A percentile compares a stretch with the other conserved stretches of the same genome.
These are phyloP conservation scores for Hansenula lynferdii DNA, from an alignment of 1,139 yeast species.

Conservation along the genomic window DNA sequence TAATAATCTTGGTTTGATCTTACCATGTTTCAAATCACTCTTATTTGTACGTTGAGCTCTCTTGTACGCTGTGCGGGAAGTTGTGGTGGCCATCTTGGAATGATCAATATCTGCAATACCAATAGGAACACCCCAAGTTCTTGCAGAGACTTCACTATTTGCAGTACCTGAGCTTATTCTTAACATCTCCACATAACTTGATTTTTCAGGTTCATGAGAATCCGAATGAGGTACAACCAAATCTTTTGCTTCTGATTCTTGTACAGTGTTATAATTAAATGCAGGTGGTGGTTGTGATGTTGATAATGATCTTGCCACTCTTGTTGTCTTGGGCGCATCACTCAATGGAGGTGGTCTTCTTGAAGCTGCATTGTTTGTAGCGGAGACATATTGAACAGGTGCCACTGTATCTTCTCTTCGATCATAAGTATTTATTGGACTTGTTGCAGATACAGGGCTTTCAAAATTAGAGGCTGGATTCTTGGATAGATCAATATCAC, in stretches of 20 bases:
- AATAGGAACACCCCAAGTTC: constrained; percentile 59
- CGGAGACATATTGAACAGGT: constrained; percentile 33
- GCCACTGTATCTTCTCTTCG: constrained; percentile 50
- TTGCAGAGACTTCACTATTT: constrained; percentile 50
- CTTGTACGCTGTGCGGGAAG: constrained; percentile 10
- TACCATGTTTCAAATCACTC: constrained; percentile 69
- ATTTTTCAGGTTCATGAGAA: constrained; percentile 44
- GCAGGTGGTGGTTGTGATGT: constrained; percentile 8
- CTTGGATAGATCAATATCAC: constrained; percentile 1
- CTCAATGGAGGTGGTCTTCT: constrained; percentile 33
- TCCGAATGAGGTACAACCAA: neutral
- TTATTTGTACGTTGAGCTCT: constrained; percentile 15
- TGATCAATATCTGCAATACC: constrained; percentile 49
- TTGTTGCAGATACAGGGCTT: neutral
- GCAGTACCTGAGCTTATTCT: constrained; percentile 44
- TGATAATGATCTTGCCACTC: constrained; percentile 30
- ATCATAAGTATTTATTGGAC: constrained; percentile 23
- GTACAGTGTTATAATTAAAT: constrained; percentile 12
- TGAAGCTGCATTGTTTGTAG: constrained; percentile 1
- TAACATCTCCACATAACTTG: constrained; percentile 48
- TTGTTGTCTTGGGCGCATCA: constrained; percentile 23
- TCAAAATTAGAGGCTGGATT: neutral
- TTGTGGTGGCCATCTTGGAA: constrained; percentile 12
- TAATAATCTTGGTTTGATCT: constrained; percentile 64
- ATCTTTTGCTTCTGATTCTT: constrained; percentile 10